Percentiles rank a stretch among this genome's conserved stretches.
phyloP scores from a whole-genome alignment of 768 basidiomycete species.

The Mycena kentingensis region DNA sequence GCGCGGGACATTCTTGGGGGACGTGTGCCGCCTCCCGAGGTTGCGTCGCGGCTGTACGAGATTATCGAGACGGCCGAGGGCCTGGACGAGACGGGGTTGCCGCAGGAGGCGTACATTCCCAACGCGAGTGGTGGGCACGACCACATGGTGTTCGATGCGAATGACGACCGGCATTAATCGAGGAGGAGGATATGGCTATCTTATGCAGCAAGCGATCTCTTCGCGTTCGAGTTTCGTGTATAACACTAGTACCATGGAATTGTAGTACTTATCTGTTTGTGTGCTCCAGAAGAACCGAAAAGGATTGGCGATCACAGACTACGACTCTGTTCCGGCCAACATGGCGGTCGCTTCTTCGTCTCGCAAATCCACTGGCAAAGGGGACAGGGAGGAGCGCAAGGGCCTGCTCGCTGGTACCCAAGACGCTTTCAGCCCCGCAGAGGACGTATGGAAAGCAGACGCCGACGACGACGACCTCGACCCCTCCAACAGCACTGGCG shows the following conservation, averaged over 20 bases:
- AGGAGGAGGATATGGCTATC: too few species aligned
- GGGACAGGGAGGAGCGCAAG: constrained; percentile 39
- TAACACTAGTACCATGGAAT: too few species aligned
- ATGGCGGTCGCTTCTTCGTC: background rate
- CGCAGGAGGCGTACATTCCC: constrained; percentile 80
- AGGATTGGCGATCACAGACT: too few species aligned
- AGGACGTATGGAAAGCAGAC: constrained; percentile 29
- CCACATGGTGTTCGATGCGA: constrained; percentile 78
- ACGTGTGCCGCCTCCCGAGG: constrained; percentile 95
- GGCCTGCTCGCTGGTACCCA: constrained; percentile 37
- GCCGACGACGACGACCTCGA: constrained; percentile 22
- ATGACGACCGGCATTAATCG: constrained; percentile 57
- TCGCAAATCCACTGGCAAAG: background rate
- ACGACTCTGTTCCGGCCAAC: background rate
- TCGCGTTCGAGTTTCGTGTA: too few species aligned
- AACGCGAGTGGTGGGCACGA: constrained; percentile 58
- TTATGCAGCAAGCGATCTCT: too few species aligned
- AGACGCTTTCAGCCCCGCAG: constrained; percentile 16
- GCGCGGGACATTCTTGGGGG: constrained; percentile 91
- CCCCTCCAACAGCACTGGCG: constrained; percentile 2
- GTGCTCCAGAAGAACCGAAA: too few species aligned
- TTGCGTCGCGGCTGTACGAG: constrained; percentile 89
- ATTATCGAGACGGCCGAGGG: constrained; percentile 97
- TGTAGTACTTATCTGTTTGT: too few species aligned
- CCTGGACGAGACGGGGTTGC: constrained; percentile 81